Percentiles rank a stretch among this genome's conserved stretches.
These are phyloP conservation scores for Strobilomyces echinocephalus DNA, from an alignment of 768 basidiomycete genomes.

Conservation along the genomic window DNA sequence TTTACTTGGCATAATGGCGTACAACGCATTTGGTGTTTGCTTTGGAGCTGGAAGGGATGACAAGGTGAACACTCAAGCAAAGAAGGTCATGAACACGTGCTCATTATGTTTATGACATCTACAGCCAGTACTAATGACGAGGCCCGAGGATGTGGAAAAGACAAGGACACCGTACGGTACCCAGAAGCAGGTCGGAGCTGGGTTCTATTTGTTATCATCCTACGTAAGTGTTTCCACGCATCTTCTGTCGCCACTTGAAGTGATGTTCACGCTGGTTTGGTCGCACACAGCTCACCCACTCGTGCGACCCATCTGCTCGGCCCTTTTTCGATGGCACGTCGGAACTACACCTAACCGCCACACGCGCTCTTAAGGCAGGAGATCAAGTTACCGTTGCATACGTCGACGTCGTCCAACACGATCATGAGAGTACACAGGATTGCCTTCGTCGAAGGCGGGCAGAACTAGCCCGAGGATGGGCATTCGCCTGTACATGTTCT, in stretches of 20 bases:
- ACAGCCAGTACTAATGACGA: conserved; percentile 48
- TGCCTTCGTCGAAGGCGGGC: conserved; percentile 61
- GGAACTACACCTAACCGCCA: conserved; percentile 67
- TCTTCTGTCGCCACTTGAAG: background rate
- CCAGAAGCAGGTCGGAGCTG: conserved; percentile 68
- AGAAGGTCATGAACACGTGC: background rate
- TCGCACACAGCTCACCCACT: conserved; percentile 53
- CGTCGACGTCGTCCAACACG: conserved; percentile 59
- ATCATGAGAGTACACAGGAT: conserved; percentile 48
- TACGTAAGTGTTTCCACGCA: conserved; percentile 42
- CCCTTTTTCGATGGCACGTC: conserved; percentile 68
- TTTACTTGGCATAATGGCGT: conserved; percentile 65
- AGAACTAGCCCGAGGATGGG: conserved; percentile 79
- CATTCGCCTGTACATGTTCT: conserved; percentile 69
- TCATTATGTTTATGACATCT: background rate
- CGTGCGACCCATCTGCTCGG: conserved; percentile 63
- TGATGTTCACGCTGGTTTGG: background rate
- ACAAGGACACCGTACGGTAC: conserved; percentile 78
- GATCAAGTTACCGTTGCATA: conserved; percentile 74
- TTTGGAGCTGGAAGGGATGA: conserved; percentile 63
- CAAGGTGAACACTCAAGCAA: conserved; percentile 43
- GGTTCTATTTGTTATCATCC: conserved; percentile 70
- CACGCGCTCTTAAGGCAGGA: conserved; percentile 61
- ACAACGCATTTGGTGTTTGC: conserved; percentile 74
- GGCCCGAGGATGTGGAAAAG: conserved; percentile 68